These are phyloP conservation scores for Cyberlindnera maritima DNA, from an alignment of 805 yeast species.

Conservation along the genomic window DNA sequence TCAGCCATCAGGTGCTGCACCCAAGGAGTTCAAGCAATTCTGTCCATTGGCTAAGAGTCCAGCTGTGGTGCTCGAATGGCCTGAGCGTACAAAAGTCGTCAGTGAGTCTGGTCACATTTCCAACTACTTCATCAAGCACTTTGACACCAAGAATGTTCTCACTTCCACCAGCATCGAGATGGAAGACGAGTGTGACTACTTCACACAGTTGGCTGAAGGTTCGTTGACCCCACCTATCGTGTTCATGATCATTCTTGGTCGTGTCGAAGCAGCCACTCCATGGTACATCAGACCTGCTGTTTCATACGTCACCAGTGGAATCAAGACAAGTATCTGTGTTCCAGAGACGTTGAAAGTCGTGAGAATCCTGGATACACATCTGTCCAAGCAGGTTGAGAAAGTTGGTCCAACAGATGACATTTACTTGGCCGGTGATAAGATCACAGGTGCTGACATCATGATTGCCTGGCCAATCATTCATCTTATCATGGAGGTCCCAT, in stretches of 20 bases:
- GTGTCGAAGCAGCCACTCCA: constrained; percentile 38
- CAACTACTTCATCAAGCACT: constrained; percentile 46
- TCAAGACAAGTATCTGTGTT: constrained; percentile 46
- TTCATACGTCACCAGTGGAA: constrained; percentile 38
- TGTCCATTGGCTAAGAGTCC: constrained; percentile 69
- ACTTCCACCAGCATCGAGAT: constrained; percentile 36
- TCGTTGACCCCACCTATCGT: constrained; percentile 48
- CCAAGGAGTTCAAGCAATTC: constrained; percentile 44
- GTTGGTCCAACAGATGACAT: not conserved
- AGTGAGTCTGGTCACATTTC: constrained; percentile 62
- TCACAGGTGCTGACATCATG: constrained; percentile 56
- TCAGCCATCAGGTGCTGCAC: constrained; percentile 43
- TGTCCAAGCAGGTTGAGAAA: not conserved
- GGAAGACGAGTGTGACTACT: constrained; percentile 44
- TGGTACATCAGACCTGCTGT: constrained; percentile 45
- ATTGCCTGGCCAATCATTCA: constrained; percentile 36
- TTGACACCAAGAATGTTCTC: constrained; percentile 41
- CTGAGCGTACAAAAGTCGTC: constrained; percentile 30
- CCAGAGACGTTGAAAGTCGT: constrained; percentile 43
- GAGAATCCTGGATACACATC: constrained; percentile 36
- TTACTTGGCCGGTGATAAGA: constrained; percentile 45
- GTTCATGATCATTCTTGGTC: constrained; percentile 22
- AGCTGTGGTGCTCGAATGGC: constrained; percentile 43
- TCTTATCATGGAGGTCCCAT: constrained; percentile 22
- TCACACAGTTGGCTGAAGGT: constrained; percentile 55